Evolutionary conservation across 257 asterid genomes (phyloP).

Genomic region (Fraxinus excelsior): DNA sequence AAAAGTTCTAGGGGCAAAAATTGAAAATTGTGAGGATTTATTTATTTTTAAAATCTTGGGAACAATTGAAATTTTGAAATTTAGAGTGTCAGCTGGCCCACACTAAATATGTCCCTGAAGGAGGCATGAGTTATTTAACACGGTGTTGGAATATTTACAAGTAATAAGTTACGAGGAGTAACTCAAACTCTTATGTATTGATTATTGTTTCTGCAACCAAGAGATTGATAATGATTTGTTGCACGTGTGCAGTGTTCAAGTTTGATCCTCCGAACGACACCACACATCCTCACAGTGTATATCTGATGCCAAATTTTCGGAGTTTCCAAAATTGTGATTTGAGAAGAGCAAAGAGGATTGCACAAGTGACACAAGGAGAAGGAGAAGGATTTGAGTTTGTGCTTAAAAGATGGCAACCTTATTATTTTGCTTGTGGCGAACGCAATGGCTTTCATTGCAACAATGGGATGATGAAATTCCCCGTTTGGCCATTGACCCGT

Average conservation of each 20-base stretch:
- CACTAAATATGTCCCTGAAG: no score
- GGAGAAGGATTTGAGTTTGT: constrained; percentile 65
- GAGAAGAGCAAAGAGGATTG: constrained; percentile 51
- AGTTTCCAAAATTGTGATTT: constrained; percentile 67
- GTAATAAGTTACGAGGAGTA: no score
- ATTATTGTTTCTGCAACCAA: no score
- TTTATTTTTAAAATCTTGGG: no score
- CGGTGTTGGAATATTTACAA: no score
- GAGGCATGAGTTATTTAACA: no score
- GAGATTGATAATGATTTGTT: background rate
- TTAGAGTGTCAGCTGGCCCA: no score
- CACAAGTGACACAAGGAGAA: constrained; percentile 44
- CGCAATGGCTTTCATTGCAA: constrained; percentile 60
- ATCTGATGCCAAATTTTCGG: constrained; percentile 56
- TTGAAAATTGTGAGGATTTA: no score
- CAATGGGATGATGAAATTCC: constrained; percentile 69
- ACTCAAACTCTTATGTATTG: no score
- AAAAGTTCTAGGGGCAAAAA: no score
- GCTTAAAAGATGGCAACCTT: constrained; percentile 58
- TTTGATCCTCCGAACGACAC: constrained; percentile 69
- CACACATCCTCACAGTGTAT: constrained; percentile 63
- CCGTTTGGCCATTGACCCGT: constrained; percentile 60
- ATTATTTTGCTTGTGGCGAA: constrained; percentile 73
- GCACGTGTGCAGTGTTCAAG: constrained; percentile 51
- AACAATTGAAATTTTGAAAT: no score